Base-by-base conservation (phyloP, 2,329 filamentous ascomycete genomes). In the Fusarium floridanum region DNA sequence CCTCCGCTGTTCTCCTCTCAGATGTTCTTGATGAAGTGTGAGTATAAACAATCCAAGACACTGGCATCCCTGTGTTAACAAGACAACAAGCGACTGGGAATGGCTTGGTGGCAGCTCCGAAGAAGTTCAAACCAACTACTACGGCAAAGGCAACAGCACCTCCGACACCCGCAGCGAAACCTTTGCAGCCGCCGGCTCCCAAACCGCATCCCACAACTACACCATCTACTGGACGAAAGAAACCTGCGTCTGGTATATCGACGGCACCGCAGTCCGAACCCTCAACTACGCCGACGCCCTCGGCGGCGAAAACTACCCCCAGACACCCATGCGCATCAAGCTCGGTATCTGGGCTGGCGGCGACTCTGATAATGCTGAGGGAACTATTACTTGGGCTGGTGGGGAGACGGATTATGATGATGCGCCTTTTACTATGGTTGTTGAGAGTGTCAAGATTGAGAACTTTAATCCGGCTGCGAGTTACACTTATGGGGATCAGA, bases 91-190 rank as follows among this genome's bases (percentile, higher is more conserved):
- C 70, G 94, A 96, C 80, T 94, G 92, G 90, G 94, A 95, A 80
- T 95, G 92, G 91, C 86, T 95, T 22, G 93, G 94, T 55, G 91
- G 90, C 22, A 87, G 90, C 68, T 81, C 87, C 55, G 83, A 83
- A 2, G 84, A 94, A 73, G 93, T 94, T 2, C 94, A 96, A 81
- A 91, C 89, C 72, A 97, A 97, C 83, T 97, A 95, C 83, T 93
- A 92, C 79, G 90, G 91, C 79, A 92, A 93, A 83, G 91, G 90
- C 61, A 85, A 91, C 69, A 89, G 87, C 77, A 84, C 85, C 32
- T 88, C 88, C 82, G 84, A 88, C 48, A 67, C 62, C 5, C 66
- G 63, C 37, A 67, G 66, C 14, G 63, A 61, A 3, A 73, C 69
- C 4, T 65, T 61, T 74, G 70, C 66, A 1, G 70, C 72, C 2